Percentiles rank a stretch among this genome's conserved stretches.
phyloP scores from a whole-genome alignment of 1,284 basidiomycete species.

The Ganoderma boninense region DNA sequence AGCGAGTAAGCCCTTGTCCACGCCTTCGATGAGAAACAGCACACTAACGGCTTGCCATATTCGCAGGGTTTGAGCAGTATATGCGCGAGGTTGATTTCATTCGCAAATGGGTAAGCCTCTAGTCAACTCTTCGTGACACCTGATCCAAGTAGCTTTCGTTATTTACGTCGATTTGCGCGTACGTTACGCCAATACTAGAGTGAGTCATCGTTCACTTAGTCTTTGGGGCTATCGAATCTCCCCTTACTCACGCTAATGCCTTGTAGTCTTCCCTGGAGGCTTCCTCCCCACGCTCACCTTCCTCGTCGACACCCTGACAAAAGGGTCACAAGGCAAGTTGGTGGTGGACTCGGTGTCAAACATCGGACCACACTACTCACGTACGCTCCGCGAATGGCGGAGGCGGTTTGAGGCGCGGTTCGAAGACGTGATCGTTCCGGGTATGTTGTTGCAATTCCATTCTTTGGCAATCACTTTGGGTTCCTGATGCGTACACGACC shows the following conservation, averaged over 20 bases:
- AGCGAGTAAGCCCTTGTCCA: conserved; percentile 54
- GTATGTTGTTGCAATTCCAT: conserved; percentile 22
- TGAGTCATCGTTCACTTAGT: conserved; percentile 3
- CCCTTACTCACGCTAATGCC: not conserved
- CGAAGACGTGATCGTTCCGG: conserved; percentile 67
- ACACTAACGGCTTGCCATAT: not conserved
- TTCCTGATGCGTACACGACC: not conserved
- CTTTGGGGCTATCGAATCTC: not conserved
- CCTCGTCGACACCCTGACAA: conserved; percentile 61
- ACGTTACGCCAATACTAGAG: conserved; percentile 9
- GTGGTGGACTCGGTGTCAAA: conserved; percentile 80
- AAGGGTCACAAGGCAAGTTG: conserved; percentile 66
- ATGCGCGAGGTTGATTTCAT: conserved; percentile 78
- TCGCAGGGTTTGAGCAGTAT: conserved; percentile 63
- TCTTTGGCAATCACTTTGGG: not conserved
- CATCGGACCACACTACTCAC: conserved; percentile 84
- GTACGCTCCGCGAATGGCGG: conserved; percentile 87
- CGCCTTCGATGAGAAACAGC: not conserved
- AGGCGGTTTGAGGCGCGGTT: conserved; percentile 72
- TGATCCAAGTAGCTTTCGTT: conserved; percentile 25
- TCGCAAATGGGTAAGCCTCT: conserved; percentile 71
- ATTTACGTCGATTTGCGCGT: conserved; percentile 13
- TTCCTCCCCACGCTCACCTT: conserved; percentile 76
- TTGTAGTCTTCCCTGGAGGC: conserved; percentile 79
- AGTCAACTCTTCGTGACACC: conserved; percentile 20